phyloP scores from a whole-genome alignment of 2,329 filamentous ascomycete species.

The Fusarium phyllophilum region DNA sequence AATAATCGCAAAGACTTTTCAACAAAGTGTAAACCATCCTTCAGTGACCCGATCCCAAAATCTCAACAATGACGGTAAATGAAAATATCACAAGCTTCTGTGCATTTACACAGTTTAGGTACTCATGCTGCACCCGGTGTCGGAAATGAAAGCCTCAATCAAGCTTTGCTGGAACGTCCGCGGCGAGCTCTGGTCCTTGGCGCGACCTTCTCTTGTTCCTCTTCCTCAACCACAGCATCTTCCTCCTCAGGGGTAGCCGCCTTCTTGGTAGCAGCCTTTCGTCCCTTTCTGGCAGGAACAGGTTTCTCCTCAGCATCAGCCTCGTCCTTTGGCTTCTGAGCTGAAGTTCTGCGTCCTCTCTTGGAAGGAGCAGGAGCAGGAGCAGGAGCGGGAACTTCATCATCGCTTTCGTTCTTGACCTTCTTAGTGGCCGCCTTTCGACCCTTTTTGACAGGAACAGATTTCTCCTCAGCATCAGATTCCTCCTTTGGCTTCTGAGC shows the following conservation, averaged over 20 bases:
- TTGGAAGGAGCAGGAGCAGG: conserved; percentile 41
- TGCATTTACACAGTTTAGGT: neutral
- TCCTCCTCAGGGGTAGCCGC: conserved; percentile 21
- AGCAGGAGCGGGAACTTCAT: conserved; percentile 1
- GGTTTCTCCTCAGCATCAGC: conserved; percentile 26
- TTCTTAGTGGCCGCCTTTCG: conserved; percentile 33
- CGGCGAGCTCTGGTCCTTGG: conserved; percentile 45
- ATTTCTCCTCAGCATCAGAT: conserved; percentile 24
- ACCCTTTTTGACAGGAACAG: conserved; percentile 17
- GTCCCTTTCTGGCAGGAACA: conserved; percentile 19
- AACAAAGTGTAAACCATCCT: conserved; percentile 10
- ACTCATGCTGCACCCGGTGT: neutral
- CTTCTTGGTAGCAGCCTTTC: conserved; percentile 33
- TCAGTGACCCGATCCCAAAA: neutral
- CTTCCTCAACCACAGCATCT: conserved; percentile 23
- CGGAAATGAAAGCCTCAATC: neutral
- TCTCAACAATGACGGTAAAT: neutral
- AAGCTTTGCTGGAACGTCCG: conserved; percentile 43
- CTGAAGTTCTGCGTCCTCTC: conserved; percentile 39
- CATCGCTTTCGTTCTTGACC: neutral
- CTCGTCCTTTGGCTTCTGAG: conserved; percentile 31
- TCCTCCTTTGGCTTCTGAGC: conserved; percentile 31
- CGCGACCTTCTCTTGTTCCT: conserved; percentile 44
- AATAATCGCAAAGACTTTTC: conserved; percentile 5
- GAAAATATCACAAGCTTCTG: neutral